Evolutionary conservation across 805 yeast genomes (phyloP).

Genomic region (Kuraishia ogatae): DNA sequence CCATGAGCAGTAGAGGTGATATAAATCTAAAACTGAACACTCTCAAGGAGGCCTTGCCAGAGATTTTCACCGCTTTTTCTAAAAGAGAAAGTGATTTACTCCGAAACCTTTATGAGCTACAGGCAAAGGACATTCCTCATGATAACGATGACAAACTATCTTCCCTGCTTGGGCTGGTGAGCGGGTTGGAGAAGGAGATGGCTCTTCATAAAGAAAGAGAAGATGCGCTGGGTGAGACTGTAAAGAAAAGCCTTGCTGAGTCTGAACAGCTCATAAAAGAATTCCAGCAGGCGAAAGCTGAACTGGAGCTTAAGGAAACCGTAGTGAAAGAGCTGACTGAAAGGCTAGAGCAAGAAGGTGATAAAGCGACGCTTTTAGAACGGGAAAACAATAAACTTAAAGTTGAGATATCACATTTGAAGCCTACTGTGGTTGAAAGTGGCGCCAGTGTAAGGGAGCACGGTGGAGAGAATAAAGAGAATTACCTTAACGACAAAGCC

Average conservation of each 20-base stretch:
- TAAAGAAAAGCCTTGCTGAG: slow-evolving; percentile 21
- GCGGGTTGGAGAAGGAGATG: background rate
- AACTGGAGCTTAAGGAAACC: background rate
- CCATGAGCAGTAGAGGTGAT: background rate
- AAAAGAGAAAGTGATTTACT: background rate
- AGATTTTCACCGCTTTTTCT: background rate
- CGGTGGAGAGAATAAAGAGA: slow-evolving; percentile 17
- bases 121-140: background rate
- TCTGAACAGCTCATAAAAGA: background rate
- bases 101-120: background rate
- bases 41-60: background rate
- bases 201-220: background rate
- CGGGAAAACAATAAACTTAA: background rate
- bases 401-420: background rate
- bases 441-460: slow-evolving; percentile 16
- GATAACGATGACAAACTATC: background rate
- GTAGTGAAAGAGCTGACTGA: background rate
- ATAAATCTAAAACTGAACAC: background rate
- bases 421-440: background rate
- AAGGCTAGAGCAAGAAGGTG: background rate
- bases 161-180: background rate
- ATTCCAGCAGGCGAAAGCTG: background rate
- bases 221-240: slow-evolving; percentile 11
- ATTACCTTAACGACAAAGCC: background rate
- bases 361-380: background rate